phyloP scores from a whole-genome alignment of 2,329 filamentous ascomycete genomes.

The Capronia coronata region DNA sequence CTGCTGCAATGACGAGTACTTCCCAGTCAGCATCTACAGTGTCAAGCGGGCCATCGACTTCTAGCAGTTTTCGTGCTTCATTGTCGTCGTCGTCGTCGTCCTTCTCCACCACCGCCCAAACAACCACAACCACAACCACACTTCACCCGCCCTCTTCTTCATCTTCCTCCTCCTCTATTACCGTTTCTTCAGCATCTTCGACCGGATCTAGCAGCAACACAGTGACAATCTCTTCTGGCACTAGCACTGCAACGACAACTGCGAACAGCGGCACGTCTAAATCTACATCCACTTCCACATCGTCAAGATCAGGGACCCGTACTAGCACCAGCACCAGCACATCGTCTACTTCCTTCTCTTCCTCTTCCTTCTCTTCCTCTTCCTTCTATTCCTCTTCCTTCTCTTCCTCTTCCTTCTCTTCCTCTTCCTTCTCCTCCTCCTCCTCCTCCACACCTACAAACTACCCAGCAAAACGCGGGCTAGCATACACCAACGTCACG shows the following conservation, averaged over 20 bases:
- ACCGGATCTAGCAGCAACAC: background rate
- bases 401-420: background rate
- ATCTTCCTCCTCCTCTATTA: no score
- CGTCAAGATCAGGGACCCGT: background rate
- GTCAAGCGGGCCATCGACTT: no score
- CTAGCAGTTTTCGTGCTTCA: no score
- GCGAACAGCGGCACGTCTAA: background rate
- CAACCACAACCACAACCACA: background rate
- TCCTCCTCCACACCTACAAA: background rate
- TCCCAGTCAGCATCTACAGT: no score
- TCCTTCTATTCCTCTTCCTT: background rate
- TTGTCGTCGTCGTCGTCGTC: no score
- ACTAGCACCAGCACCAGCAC: background rate
- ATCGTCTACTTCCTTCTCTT: background rate
- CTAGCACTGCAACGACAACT: background rate
- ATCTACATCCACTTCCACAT: background rate
- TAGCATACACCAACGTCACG: slow-evolving; percentile 37
- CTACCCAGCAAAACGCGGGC: slow-evolving; percentile 31
- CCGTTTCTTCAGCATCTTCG: background rate
- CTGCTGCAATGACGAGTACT: no score
- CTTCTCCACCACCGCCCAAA: no score
- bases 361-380: background rate
- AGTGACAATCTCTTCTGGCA: background rate
- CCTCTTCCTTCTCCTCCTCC: background rate
- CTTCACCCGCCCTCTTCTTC: background rate